phyloP scores from a whole-genome alignment of 2,329 filamentous ascomycete genomes.

The Zasmidium cellare region DNA sequence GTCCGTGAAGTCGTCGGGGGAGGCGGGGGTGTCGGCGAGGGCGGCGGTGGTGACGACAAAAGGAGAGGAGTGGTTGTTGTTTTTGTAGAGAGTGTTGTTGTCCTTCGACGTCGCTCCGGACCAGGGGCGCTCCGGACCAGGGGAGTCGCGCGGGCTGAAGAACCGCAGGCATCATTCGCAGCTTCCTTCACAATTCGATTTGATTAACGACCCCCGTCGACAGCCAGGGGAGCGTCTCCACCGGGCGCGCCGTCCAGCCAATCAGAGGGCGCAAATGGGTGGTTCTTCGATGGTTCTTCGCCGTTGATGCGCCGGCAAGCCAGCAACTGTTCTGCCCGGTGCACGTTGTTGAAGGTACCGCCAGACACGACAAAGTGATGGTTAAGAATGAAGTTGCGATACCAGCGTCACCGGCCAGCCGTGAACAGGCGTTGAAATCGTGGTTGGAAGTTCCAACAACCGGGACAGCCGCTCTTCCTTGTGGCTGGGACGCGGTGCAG shows the following conservation, averaged over 20 bases:
- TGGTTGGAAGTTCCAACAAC: slow-evolving; percentile 5
- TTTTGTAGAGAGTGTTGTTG: background rate
- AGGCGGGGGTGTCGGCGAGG: background rate
- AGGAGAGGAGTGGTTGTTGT: background rate
- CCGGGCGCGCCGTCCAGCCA: background rate
- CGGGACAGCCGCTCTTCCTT: background rate
- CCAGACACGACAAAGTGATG: background rate
- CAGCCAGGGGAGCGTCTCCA: too few species aligned
- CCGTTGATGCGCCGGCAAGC: background rate
- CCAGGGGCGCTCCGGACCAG: background rate
- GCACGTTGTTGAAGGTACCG: background rate
- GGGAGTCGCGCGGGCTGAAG: slow-evolving; percentile 2
- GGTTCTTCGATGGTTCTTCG: background rate
- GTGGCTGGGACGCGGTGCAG: background rate
- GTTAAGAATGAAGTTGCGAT: background rate
- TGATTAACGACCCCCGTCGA: too few species aligned
- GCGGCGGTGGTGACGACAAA: background rate
- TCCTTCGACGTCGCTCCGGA: background rate
- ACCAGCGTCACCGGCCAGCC: slow-evolving; percentile 9
- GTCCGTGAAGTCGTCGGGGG: background rate
- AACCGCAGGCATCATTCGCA: background rate
- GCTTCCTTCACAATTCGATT: too few species aligned
- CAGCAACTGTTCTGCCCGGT: slow-evolving; percentile 2
- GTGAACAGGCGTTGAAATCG: background rate
- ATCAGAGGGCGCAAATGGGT: background rate